Percentiles rank a stretch among this genome's conserved stretches.
These are phyloP conservation scores for Terfezia claveryi DNA, from an alignment of 495 filamentous ascomycete species.

Conservation along the genomic window DNA sequence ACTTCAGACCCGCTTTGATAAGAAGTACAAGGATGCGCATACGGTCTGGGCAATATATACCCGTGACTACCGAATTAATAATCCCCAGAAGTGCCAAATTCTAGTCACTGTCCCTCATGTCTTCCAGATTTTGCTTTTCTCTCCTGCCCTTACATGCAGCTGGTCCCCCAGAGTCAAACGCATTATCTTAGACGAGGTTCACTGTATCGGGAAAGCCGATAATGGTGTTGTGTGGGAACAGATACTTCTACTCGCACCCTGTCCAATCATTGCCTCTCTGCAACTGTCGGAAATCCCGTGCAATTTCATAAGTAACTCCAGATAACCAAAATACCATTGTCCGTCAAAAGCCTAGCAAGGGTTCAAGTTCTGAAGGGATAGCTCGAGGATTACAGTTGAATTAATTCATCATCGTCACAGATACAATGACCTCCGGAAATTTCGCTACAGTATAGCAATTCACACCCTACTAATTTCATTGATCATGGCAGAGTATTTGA, in stretches of 20 bases:
- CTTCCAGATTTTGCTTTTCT: conserved; percentile 55
- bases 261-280: conserved; percentile 63
- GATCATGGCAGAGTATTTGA: background rate
- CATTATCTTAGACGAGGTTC: conserved; percentile 77
- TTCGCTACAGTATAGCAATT: conserved; percentile 14
- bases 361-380: background rate
- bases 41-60: conserved; percentile 65
- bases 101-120: conserved; percentile 59
- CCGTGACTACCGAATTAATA: conserved; percentile 48
- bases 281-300: conserved; percentile 54
- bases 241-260: conserved; percentile 46
- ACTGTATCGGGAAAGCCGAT: conserved; percentile 57
- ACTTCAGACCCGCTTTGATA: conserved; percentile 43
- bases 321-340: conserved; percentile 27
- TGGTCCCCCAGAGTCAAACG: conserved; percentile 44
- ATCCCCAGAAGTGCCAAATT: conserved; percentile 48
- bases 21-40: conserved; percentile 31
- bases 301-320: conserved; percentile 47
- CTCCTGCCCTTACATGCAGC: conserved; percentile 38
- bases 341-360: conserved; percentile 7
- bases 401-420: conserved; percentile 43
- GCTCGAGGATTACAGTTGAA: conserved; percentile 29
- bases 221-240: conserved; percentile 69
- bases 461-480: conserved; percentile 23
- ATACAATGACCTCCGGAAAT: conserved; percentile 57